Evolutionary conservation across 495 filamentous ascomycete genomes (phyloP).

Genomic region (Xylaria flabelliformis): DNA sequence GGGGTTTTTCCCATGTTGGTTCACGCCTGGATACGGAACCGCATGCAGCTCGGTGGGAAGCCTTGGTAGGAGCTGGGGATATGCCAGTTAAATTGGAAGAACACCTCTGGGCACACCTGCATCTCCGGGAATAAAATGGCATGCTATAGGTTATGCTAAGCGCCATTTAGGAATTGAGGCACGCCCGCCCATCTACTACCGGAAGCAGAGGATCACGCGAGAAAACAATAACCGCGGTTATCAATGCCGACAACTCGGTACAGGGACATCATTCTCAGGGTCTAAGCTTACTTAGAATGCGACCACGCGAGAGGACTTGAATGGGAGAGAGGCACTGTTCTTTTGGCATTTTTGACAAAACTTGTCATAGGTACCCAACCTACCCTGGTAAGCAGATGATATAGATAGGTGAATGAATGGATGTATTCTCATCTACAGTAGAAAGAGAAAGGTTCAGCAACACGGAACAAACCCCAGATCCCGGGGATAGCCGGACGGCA

Average conservation of each 20-base stretch:
- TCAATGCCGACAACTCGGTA: slow-evolving; percentile 2
- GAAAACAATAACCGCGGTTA: slow-evolving; percentile 1
- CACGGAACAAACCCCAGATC: background rate
- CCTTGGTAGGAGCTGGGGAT: background rate
- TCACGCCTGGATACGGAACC: background rate
- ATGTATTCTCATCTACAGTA: background rate
- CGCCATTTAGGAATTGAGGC: background rate
- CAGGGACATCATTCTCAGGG: background rate
- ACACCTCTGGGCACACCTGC: background rate
- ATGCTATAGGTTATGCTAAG: background rate
- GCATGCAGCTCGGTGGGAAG: background rate
- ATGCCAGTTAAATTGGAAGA: background rate
- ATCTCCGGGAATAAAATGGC: background rate
- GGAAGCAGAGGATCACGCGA: slow-evolving; percentile 20
- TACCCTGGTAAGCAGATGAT: background rate
- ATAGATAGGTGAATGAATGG: background rate
- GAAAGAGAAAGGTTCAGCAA: background rate
- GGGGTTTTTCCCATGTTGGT: background rate
- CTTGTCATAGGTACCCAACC: background rate
- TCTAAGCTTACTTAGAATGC: background rate
- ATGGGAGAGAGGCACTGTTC: background rate
- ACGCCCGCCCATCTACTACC: slow-evolving; percentile 6
- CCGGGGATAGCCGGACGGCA: background rate
- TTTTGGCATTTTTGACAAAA: background rate
- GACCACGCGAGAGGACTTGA: background rate